These are phyloP conservation scores for Knufia fluminis DNA, from an alignment of 2,329 filamentous ascomycete genomes.

Conservation along the genomic window DNA sequence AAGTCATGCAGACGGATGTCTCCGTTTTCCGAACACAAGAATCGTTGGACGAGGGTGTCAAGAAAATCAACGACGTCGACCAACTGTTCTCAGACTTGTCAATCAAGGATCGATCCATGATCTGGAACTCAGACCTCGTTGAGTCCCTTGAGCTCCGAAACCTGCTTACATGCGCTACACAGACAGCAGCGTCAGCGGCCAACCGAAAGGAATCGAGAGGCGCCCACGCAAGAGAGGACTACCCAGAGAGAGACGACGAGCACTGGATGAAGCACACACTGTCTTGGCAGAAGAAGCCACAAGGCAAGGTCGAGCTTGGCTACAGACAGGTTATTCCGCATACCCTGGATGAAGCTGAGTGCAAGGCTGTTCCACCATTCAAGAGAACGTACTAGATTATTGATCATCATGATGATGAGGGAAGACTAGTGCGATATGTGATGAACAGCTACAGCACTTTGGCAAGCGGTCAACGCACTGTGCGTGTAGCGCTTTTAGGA, in stretches of 20 bases:
- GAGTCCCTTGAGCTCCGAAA: conserved; percentile 95
- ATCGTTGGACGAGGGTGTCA: conserved; percentile 84
- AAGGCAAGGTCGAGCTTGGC: conserved; percentile 73
- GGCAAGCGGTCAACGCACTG: too few species aligned
- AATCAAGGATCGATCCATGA: conserved; percentile 98
- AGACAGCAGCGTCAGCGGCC: conserved; percentile 84
- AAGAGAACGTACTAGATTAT: conserved; percentile 52
- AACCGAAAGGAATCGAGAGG: conserved; percentile 96
- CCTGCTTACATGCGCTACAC: conserved; percentile 79
- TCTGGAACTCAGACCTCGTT: conserved; percentile 97
- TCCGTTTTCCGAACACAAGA: conserved; percentile 94
- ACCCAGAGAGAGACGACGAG: conserved; percentile 84
- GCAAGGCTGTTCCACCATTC: conserved; percentile 92
- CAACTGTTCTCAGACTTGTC: conserved; percentile 69
- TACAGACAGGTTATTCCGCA: conserved; percentile 76
- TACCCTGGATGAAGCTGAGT: conserved; percentile 91
- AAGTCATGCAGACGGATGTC: conserved; percentile 96
- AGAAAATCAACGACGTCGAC: conserved; percentile 79
- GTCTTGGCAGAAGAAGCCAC: conserved; percentile 86
- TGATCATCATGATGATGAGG: not conserved
- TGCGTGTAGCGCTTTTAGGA: too few species aligned
- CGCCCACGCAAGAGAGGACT: conserved; percentile 95
- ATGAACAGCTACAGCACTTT: not conserved
- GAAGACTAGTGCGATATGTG: not conserved
- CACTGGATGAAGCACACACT: conserved; percentile 99